A percentile compares a stretch with the other conserved stretches of the same genome.
These are phyloP conservation scores for Selenicereus undatus DNA, from an alignment of 148 eudicot species.

Conservation along the genomic window DNA sequence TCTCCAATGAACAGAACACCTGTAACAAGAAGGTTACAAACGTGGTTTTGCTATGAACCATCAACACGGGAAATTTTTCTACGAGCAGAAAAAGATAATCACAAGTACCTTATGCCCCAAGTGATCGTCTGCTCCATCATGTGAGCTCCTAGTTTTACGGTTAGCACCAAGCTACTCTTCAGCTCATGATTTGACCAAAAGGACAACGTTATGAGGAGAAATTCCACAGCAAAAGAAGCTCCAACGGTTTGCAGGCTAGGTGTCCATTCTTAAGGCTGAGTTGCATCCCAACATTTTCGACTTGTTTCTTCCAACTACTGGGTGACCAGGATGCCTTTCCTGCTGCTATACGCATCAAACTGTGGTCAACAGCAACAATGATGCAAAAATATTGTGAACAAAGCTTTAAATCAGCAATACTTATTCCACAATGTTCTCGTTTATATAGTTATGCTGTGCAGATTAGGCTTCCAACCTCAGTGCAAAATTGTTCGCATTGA, in stretches of 20 bases:
- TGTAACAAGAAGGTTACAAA: not conserved
- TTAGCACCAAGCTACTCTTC: not conserved
- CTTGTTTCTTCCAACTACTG: conserved; percentile 65
- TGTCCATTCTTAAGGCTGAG: conserved; percentile 8
- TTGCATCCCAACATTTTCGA: conserved; percentile 40
- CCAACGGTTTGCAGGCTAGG: not conserved
- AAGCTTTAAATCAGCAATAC: no score
- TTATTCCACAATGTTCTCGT: no score
- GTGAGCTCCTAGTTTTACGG: not conserved
- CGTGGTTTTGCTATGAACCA: not conserved
- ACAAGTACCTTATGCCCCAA: conserved; percentile 10
- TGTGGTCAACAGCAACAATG: not conserved
- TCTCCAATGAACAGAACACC: not conserved
- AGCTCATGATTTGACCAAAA: conserved; percentile 12
- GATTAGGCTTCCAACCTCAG: no score
- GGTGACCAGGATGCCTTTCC: conserved; percentile 61
- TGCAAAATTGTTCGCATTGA: no score
- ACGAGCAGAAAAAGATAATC: not conserved
- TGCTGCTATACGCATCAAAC: conserved; percentile 43
- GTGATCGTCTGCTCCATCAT: conserved; percentile 5
- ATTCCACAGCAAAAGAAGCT: conserved; percentile 8
- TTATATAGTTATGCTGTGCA: no score
- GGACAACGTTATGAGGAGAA: not conserved
- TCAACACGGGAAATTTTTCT: not conserved
- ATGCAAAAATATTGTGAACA: not conserved